Base-by-base conservation (phyloP, 1,284 basidiomycete genomes). In the Trichosporon asahii region DNA sequence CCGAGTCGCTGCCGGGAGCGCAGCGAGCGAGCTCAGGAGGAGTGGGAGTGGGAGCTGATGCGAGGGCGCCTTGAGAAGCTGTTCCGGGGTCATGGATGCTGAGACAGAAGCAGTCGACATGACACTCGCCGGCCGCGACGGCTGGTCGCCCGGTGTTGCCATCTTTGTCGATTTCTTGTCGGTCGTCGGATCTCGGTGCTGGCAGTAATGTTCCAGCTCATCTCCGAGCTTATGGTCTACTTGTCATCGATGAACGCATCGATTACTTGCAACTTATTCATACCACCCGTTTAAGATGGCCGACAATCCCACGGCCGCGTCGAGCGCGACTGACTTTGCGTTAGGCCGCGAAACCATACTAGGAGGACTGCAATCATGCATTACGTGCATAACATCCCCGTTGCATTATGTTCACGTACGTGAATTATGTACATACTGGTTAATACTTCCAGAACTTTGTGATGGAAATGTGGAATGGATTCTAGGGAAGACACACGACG, bases 31-130 rank as follows among this genome's bases (percentile, higher is more conserved):
- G 25, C 44, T 18, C 14, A 40, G 29, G 14, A 72, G 29, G 31
- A 67, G 14, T 2, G 64, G 53, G 0, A 53, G 37, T 0, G 72
- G 53, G 11, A 75, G 69, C 1, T 63, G 12, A 40, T 37, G 33
- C 2, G 60, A 6, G n/a, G 71, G 68, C 0, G 55, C 18, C 25
- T 70, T 64, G 21, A 71, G 68, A 6, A 73, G 72, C 14, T 21
- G 21, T 3, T 23, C 40, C 21, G 68, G 63, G 7, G 57, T 61
- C 57, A 61, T 61, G 14, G 27, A 65, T 65, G 35, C 67, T 55
- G 31, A 72, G 18, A 35, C 66, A 2, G 70, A 14, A 18, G 65
- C 55, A 4, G 72, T 69, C 11, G 70, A 33, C 57, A 61, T 61
- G 57, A 27, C 57, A 27, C 57, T 61, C 29, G 21, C 29, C 15